Evolutionary conservation across 257 asterid genomes (phyloP).

Genomic region (Primulina tabacum): DNA sequence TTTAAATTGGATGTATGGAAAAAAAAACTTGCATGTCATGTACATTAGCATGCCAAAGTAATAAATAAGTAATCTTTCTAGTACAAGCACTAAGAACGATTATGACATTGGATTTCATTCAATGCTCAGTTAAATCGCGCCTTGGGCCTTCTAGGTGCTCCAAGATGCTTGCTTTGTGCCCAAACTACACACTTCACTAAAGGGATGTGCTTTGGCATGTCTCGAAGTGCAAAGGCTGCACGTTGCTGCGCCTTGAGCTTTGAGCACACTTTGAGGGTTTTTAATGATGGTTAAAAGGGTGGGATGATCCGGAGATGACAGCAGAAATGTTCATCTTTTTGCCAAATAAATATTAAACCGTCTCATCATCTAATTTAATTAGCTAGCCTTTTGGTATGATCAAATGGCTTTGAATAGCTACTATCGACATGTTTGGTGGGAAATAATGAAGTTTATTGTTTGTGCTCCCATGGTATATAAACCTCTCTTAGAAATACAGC

Average conservation of each 20-base stretch:
- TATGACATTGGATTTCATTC: background rate
- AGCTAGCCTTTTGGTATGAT: constrained; percentile 1
- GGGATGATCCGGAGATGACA: too few species aligned
- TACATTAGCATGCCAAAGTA: background rate
- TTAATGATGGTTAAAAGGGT: too few species aligned
- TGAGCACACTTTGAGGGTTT: too few species aligned
- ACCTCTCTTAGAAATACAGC: background rate
- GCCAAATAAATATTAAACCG: too few species aligned
- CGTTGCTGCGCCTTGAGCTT: too few species aligned
- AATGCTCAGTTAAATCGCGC: background rate
- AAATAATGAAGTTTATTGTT: constrained; percentile 13
- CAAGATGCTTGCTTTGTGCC: background rate
- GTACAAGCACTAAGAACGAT: background rate
- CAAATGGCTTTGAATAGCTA: constrained; percentile 23
- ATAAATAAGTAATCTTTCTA: background rate
- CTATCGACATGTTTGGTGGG: background rate
- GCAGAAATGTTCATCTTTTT: background rate
- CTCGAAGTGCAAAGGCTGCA: background rate
- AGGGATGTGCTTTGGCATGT: background rate
- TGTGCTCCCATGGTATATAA: background rate
- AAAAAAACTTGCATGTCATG: too few species aligned
- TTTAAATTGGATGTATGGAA: too few species aligned
- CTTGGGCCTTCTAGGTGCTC: background rate
- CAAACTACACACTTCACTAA: background rate
- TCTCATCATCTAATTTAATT: background rate